phyloP scores from a whole-genome alignment of 106 monocot species.

The Posidonia australis region DNA sequence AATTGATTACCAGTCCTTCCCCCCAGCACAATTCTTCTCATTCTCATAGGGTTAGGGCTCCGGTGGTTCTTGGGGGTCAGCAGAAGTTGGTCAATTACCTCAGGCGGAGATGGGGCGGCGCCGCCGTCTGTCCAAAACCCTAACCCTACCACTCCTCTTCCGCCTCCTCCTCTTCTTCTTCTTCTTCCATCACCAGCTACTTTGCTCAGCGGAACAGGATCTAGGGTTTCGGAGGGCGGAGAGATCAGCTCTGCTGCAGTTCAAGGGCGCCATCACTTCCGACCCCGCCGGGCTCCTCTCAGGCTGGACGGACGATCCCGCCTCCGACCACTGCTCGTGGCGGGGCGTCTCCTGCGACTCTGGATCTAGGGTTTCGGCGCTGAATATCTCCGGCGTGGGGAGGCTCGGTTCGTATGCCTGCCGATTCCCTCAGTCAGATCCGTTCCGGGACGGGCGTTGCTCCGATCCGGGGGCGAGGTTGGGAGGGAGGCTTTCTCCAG shows the following conservation, averaged over 20 bases:
- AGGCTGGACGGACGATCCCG: slow-evolving; percentile 4
- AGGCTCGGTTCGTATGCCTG: too few relatives aligned
- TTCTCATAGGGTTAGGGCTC: slow-evolving; percentile 4
- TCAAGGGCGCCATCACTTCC: slow-evolving; percentile 12
- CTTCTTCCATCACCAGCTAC: neutral
- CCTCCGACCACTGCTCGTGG: slow-evolving; percentile 21
- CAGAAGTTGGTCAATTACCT: neutral
- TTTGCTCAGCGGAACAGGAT: too few relatives aligned
- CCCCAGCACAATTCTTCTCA: neutral
- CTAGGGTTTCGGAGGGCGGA: neutral
- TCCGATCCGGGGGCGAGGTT: slow-evolving; percentile 6
- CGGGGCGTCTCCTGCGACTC: slow-evolving; percentile 20
- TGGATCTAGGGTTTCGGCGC: slow-evolving; percentile 12
- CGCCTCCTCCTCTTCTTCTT: neutral
- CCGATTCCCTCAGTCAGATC: neutral
- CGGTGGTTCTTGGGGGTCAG: too few relatives aligned
- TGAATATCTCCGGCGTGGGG: slow-evolving; percentile 12
- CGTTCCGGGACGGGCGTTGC: slow-evolving; percentile 3
- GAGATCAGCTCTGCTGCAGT: slow-evolving; percentile 13
- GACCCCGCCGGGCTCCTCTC: slow-evolving; percentile 19
- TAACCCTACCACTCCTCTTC: neutral
- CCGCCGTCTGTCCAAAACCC: slow-evolving; percentile 9
- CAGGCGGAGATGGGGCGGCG: slow-evolving; percentile 12
- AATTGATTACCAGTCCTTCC: neutral
- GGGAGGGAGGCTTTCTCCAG: slow-evolving; percentile 8